Evolutionary conservation across 2,329 filamentous ascomycete genomes (phyloP).

Genomic region (Elsinoe australis): DNA sequence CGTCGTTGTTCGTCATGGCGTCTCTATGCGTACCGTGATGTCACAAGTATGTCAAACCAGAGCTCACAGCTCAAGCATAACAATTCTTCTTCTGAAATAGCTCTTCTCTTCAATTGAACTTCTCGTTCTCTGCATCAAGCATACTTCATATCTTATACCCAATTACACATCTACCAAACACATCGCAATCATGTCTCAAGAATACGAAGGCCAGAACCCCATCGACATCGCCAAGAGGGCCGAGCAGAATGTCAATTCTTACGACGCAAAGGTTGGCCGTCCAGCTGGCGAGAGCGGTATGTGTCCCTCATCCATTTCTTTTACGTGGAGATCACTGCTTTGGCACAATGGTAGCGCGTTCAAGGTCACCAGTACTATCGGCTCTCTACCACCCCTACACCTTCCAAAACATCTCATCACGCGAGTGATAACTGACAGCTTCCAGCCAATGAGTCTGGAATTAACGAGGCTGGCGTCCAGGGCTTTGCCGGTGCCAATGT

Average conservation of each 20-base stretch:
- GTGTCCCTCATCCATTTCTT: constrained; percentile 15
- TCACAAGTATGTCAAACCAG: constrained; percentile 1
- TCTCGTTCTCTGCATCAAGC: neutral
- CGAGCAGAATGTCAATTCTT: constrained; percentile 42
- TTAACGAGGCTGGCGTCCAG: constrained; percentile 35
- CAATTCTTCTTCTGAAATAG: neutral
- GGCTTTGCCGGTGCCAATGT: constrained; percentile 42
- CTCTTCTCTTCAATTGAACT: neutral
- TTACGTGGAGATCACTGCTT: too few relatives aligned
- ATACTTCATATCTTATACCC: neutral
- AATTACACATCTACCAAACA: neutral
- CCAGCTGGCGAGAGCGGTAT: constrained; percentile 34
- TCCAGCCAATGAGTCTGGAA: constrained; percentile 40
- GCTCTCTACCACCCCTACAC: too few relatives aligned
- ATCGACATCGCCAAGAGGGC: constrained; percentile 41
- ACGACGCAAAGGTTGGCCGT: constrained; percentile 31
- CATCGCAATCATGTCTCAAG: constrained; percentile 35
- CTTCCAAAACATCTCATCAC: neutral
- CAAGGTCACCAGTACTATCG: too few relatives aligned
- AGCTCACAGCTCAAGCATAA: neutral
- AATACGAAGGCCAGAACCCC: constrained; percentile 37
- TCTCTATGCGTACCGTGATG: constrained; percentile 6
- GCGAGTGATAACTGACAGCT: neutral
- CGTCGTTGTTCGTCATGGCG: constrained; percentile 2
- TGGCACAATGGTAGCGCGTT: too few relatives aligned